phyloP scores from a whole-genome alignment of 2,329 filamentous ascomycete species.

The Rachicladosporium sp. region DNA sequence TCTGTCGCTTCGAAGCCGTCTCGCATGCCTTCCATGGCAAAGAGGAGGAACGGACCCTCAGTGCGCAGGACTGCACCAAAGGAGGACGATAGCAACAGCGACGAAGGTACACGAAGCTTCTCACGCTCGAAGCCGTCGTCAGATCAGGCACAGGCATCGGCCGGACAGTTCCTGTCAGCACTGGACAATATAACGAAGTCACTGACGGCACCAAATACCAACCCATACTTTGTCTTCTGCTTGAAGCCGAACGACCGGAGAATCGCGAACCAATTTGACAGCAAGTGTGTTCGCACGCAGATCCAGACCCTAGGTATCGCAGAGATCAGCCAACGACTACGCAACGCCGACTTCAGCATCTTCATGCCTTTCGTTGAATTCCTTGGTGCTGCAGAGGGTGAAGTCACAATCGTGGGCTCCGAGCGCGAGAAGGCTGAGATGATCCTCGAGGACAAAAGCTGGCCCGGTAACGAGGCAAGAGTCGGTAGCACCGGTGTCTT shows the following conservation, averaged over 20 bases:
- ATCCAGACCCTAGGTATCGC: constrained; percentile 92
- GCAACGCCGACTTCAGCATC: constrained; percentile 87
- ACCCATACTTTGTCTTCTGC: constrained; percentile 93
- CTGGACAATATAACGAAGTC: constrained; percentile 86
- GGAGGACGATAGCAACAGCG: constrained; percentile 32
- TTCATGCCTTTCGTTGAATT: constrained; percentile 96
- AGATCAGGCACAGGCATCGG: constrained; percentile 65
- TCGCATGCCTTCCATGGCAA: constrained; percentile 84
- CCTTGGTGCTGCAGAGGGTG: constrained; percentile 72
- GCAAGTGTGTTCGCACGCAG: constrained; percentile 91
- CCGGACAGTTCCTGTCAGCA: constrained; percentile 80
- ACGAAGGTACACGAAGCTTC: constrained; percentile 23
- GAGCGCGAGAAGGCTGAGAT: constrained; percentile 85
- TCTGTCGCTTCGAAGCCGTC: constrained; percentile 92
- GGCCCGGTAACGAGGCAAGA: constrained; percentile 82
- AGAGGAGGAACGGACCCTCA: constrained; percentile 53
- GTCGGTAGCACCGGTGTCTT: constrained; percentile 90
- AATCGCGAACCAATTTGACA: constrained; percentile 97
- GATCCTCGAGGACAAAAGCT: constrained; percentile 82
- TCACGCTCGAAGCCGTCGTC: constrained; percentile 26
- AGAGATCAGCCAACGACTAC: constrained; percentile 85
- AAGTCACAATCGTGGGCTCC: constrained; percentile 76
- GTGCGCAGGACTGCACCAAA: constrained; percentile 33
- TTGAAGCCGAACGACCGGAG: constrained; percentile 92
- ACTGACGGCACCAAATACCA: constrained; percentile 68